Conservation (phyloP, 805 yeast species). For the Candida krabiensis region DNA sequence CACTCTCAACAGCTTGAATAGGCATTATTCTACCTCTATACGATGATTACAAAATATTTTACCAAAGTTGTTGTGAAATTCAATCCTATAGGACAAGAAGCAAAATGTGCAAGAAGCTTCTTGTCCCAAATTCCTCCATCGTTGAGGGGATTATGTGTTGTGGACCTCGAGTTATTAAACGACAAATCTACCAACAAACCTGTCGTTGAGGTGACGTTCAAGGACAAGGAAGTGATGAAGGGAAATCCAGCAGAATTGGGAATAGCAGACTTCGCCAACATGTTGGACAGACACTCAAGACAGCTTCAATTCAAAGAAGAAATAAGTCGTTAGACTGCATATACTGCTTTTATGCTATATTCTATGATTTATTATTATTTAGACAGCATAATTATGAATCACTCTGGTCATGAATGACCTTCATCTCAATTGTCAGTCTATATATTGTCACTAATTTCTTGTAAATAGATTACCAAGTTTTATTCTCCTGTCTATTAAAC, state of each 20-base stretch:
- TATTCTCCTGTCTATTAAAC: too few relatives aligned
- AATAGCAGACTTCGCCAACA: constrained; percentile 61
- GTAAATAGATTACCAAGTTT: too few relatives aligned
- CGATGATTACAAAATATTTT: constrained; percentile 92
- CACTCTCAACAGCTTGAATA: too few relatives aligned
- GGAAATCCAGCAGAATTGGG: constrained; percentile 61
- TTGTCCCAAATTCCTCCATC: constrained; percentile 79
- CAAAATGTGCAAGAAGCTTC: constrained; percentile 77
- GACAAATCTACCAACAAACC: constrained; percentile 50
- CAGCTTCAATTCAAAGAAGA: constrained; percentile 73
- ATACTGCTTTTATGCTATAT: not conserved
- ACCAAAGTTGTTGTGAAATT: constrained; percentile 73
- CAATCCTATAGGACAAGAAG: constrained; percentile 74
- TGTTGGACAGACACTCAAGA: constrained; percentile 82
- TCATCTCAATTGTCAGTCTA: constrained; percentile 1
- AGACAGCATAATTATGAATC: too few relatives aligned
- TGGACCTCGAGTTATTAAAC: constrained; percentile 64
- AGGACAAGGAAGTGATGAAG: constrained; percentile 71
- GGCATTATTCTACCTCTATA: too few relatives aligned
- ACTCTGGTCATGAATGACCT: not conserved
- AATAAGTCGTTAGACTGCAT: constrained; percentile 40
- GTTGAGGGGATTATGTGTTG: constrained; percentile 56
- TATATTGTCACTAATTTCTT: too few relatives aligned
- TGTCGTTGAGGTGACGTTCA: constrained; percentile 70
- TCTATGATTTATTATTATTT: constrained; percentile 21